phyloP scores from a whole-genome alignment of 768 basidiomycete genomes.

The Leccinum truebloodii region DNA sequence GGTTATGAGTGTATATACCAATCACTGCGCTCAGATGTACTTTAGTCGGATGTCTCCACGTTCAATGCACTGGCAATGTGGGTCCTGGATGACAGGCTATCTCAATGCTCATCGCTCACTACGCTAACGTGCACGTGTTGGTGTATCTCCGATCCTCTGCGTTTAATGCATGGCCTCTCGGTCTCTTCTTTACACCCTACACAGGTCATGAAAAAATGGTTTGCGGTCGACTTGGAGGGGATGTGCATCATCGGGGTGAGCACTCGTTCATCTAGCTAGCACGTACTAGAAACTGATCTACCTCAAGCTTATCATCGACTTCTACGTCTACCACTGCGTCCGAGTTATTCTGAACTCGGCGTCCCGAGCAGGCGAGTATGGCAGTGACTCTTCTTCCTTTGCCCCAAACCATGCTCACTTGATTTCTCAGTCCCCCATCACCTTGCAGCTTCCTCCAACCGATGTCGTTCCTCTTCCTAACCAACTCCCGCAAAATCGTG shows the following conservation, averaged over 20 bases:
- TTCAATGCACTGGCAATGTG: conserved; percentile 18
- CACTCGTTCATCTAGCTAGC: background rate
- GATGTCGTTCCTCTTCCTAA: conserved; percentile 14
- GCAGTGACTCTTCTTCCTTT: background rate
- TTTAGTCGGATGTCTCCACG: no score
- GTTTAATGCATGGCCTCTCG: no score
- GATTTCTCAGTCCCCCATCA: background rate
- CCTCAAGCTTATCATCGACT: conserved; percentile 27
- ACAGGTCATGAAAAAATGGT: conserved; percentile 10
- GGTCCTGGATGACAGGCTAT: conserved; percentile 24
- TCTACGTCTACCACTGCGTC: conserved; percentile 28
- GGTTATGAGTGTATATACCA: no score
- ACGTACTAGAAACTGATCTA: conserved; percentile 5
- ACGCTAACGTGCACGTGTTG: conserved; percentile 13
- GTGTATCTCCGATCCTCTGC: background rate
- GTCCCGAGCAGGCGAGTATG: conserved; percentile 23
- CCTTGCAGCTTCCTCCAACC: conserved; percentile 1
- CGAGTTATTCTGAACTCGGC: background rate
- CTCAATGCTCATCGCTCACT: conserved; percentile 16
- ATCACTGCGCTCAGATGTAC: no score
- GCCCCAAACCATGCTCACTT: background rate
- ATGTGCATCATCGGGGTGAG: conserved; percentile 28
- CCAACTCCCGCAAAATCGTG: conserved; percentile 5
- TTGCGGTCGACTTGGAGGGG: conserved; percentile 8
- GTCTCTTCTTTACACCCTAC: background rate